Percentiles rank a stretch among this genome's conserved stretches.
Evolutionary conservation across 352 stramenopile genomes (phyloP).

Genomic region (Phytophthora boehmeriae): DNA sequence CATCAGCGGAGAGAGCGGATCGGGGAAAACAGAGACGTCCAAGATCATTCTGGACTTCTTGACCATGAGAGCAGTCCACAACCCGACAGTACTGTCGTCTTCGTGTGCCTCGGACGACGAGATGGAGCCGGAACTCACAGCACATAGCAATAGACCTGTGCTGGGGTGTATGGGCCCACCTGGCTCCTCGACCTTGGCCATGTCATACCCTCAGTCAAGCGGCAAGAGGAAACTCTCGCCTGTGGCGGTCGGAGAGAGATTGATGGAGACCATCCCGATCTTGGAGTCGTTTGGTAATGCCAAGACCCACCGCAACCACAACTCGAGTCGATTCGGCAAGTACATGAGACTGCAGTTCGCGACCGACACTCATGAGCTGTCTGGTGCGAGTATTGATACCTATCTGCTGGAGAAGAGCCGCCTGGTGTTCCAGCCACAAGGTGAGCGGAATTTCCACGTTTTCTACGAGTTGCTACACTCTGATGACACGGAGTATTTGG

Average conservation of each 20-base stretch:
- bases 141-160: conserved; percentile 21
- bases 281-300: conserved; percentile 91
- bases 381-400: conserved; percentile 79
- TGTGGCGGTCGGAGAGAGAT: conserved; percentile 68
- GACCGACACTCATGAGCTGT: conserved; percentile 71
- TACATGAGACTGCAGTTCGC: conserved; percentile 90
- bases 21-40: conserved; percentile 95
- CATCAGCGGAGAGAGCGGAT: conserved; percentile 93
- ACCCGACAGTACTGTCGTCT: conserved; percentile 44
- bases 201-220: conserved; percentile 77
- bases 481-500: conserved; percentile 55
- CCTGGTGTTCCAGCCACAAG: conserved; percentile 74
- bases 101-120: conserved; percentile 63
- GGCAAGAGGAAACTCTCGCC: conserved; percentile 63
- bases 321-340: conserved; percentile 92
- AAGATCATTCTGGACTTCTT: conserved; percentile 93
- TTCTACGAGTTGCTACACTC: conserved; percentile 86
- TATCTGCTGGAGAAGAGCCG: conserved; percentile 87
- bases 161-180: conserved; percentile 42
- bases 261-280: conserved; percentile 93
- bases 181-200: conserved; percentile 51
- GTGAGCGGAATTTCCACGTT: conserved; percentile 88
- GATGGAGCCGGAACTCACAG: conserved; percentile 72
- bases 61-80: conserved; percentile 71
- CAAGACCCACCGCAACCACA: conserved; percentile 91